Evolutionary conservation across 2,329 filamentous ascomycete species (phyloP).

Genomic region (Cladosporium phlei): DNA sequence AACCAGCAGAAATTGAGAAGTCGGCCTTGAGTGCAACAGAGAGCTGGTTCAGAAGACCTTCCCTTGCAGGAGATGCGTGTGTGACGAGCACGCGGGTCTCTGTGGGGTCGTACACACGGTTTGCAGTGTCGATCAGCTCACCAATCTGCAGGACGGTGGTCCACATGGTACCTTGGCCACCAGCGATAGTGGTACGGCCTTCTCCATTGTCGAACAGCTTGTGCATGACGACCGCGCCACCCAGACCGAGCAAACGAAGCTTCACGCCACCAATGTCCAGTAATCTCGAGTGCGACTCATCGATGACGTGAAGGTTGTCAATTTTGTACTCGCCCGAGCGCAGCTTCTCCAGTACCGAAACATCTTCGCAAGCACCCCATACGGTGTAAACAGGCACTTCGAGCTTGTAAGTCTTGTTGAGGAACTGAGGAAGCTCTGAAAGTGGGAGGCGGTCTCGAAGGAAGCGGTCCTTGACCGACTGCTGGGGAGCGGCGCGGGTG

Average conservation of each 20-base stretch:
- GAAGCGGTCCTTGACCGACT: conserved; percentile 77
- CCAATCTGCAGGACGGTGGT: conserved; percentile 97
- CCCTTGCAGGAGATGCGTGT: conserved; percentile 90
- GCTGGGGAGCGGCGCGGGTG: conserved; percentile 62
- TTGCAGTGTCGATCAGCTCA: conserved; percentile 93
- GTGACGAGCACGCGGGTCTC: conserved; percentile 96
- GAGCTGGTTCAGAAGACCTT: conserved; percentile 94
- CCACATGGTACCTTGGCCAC: conserved; percentile 99
- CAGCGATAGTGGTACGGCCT: conserved; percentile 94
- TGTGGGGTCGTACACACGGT: conserved; percentile 95
- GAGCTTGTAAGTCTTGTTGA: conserved; percentile 82
- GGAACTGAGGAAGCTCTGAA: conserved; percentile 84
- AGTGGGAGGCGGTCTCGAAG: conserved; percentile 76
- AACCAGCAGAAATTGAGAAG: conserved; percentile 93
- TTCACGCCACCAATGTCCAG: conserved; percentile 94
- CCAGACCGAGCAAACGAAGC: conserved; percentile 85
- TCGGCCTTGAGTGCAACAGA: conserved; percentile 96
- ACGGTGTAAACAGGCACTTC: conserved; percentile 98
- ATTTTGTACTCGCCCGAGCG: conserved; percentile 97
- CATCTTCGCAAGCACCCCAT: conserved; percentile 98
- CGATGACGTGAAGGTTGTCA: conserved; percentile 94
- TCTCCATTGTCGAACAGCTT: conserved; percentile 99
- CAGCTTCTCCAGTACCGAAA: conserved; percentile 94
- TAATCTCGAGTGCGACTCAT: conserved; percentile 93
- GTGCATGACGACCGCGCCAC: conserved; percentile 98